Evolutionary conservation across 257 asterid species (phyloP), one percentile per base, ranked within the genome.

Genomic region (Leonotis leonurus): DNA sequence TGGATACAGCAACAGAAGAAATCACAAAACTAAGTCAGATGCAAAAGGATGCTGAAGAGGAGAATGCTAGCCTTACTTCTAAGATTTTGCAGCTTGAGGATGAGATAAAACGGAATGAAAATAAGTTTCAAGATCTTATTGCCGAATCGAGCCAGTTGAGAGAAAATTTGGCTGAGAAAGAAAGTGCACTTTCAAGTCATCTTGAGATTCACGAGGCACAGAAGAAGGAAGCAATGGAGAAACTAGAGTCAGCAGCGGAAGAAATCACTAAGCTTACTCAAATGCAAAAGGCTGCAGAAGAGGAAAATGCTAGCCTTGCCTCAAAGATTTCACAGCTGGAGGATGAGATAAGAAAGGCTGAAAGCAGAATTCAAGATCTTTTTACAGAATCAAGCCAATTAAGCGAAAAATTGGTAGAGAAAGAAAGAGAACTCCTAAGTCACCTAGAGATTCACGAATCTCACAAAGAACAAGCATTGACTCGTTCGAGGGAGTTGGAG

Each of bases 371-470:
- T 60, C 79, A 82, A 69, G 80, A 75, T 55, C 78, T 75, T 70
- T 54, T 56, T 5, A 35, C 75, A 0, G 88, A 82, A 70, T 64
- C 86, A 32, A 73, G 56, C 69, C 77, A 60, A 57, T 64, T 87
- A 55, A 71, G 55, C 66, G 78, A 73, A 54, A 79, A 71, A 36
- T 45, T 85, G 73, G 74, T 56, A 20, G 88, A 74, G 78, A 86
- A 77, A 79, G 94, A 78, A 72, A 80, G 74, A 64, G 93, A 82
- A 77, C 44, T 84, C 56, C 79, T 82, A 36, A 46, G 69, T 66
- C 88, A 85, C 75, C 68, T 67, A 59, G 95, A 86, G 83, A 70
- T 70, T 68, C 90, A 88, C 21, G 96, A 81, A 76, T 49, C 95
- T 60, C 83, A 80, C 78, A 83, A 88, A 77, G 83, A 69, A 70